Conservation (phyloP, 2,329 filamentous ascomycete genomes). For the Capronia americana region DNA sequence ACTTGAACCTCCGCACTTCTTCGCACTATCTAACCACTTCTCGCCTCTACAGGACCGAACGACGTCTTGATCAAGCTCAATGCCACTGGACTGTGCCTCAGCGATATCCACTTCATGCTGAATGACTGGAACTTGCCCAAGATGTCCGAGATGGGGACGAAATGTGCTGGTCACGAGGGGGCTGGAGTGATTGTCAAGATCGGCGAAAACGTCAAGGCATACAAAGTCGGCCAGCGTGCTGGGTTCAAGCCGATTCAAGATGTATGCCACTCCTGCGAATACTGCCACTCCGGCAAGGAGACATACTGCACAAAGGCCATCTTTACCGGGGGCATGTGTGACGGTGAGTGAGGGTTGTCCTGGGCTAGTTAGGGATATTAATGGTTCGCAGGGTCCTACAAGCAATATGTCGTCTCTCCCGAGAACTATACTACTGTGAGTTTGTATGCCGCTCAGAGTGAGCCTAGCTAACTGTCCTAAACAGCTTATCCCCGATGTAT, state of each 20-base stretch:
- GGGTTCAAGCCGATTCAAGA: conserved; percentile 61
- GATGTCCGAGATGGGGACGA: conserved; percentile 55
- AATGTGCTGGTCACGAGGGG: conserved; percentile 62
- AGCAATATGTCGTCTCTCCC: conserved; percentile 65
- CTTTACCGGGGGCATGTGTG: conserved; percentile 52
- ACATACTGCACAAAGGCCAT: conserved; percentile 58
- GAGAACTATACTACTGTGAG: conserved; percentile 57
- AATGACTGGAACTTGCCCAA: conserved; percentile 58
- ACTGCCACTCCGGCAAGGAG: conserved; percentile 61
- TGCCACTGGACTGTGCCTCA: conserved; percentile 64
- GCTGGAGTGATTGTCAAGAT: conserved; percentile 65
- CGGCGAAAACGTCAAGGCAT: conserved; percentile 59
- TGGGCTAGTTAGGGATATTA: not conserved
- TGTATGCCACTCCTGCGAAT: conserved; percentile 58
- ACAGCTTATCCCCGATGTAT: conserved; percentile 34
- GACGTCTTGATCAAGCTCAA: conserved; percentile 65
- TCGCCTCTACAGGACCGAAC: conserved; percentile 51
- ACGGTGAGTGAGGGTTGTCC: conserved; percentile 33
- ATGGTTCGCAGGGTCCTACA: conserved; percentile 56
- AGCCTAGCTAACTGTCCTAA: conserved; percentile 11
- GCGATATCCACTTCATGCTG: conserved; percentile 64
- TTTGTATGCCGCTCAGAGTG: not conserved
- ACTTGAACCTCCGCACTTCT: not conserved
- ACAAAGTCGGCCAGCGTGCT: conserved; percentile 61
- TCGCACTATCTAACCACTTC: not conserved